Evolutionary conservation across 352 stramenopile species (phyloP), one percentile per base, ranked within the genome.

Genomic region (Sclerospora graminicola): DNA sequence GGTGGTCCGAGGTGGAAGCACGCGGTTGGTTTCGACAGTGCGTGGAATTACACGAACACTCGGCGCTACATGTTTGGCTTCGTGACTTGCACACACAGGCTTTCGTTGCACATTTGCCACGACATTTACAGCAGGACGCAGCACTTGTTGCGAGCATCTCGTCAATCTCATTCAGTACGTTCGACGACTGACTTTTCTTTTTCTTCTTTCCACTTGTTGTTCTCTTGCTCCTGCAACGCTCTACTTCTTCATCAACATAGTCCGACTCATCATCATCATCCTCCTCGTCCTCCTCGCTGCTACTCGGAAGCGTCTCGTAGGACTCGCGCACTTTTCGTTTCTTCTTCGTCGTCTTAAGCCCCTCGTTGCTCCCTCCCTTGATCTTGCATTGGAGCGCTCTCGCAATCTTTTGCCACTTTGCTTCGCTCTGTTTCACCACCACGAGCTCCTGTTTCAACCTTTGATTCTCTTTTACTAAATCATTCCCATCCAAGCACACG

Each of bases 61-160:
- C 50, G 14, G 33, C 40, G 10, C 66, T 57, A 38, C 76, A 88
- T 4, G 41, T 32, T 20, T 57, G 54, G 30, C 57, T 66, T 20
- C 66, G 56, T 0, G 69, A 66, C 29, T 76, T 72, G 44, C 76
- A 89, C 2, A 57, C 69, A 38, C 79, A 90, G 9, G 51, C 66
- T 31, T 82, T 84, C 10, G 71, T 88, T 13, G 66, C 74, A 29
- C 76, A 89, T 45, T 86, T 90, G n/a, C n/a, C 73, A 69, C 70
- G 67, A 42, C 79, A 89, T 6, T 57, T 66, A 29, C 76, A 89
- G 26, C 73, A 86, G 10, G 63, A 41, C 23, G 34, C 47, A 13
- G 15, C 31, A 43, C 34, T 57, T 14, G 55, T 72, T 13, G 66
- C 63, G 8, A 84, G 53, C 10, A 82, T 27, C 27, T 72, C 46